Conservation (phyloP, 2,329 filamentous ascomycete species). For the Sclerotinia subarctica region DNA sequence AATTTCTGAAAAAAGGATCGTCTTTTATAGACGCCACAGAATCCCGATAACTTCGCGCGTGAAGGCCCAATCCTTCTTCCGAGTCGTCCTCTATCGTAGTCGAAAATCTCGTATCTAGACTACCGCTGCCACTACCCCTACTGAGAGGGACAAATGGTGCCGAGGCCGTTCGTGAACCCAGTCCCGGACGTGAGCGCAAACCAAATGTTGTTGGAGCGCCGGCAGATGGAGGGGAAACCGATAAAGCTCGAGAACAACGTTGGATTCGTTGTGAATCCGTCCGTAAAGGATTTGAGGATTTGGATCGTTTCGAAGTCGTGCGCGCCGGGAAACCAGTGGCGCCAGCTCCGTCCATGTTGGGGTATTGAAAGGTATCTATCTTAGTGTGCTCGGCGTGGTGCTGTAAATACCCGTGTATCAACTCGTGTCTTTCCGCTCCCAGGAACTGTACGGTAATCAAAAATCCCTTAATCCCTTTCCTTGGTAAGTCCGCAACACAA, state of each 20-base stretch:
- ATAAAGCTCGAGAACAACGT: constrained; percentile 14
- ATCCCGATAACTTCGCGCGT: constrained; percentile 41
- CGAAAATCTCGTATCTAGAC: constrained; percentile 4
- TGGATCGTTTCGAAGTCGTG: constrained; percentile 17
- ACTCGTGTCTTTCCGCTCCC: background rate
- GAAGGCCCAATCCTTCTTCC: constrained; percentile 14
- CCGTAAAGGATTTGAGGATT: constrained; percentile 18
- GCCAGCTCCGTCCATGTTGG: constrained; percentile 24
- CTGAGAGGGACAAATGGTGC: constrained; percentile 18
- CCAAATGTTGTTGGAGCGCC: constrained; percentile 2
- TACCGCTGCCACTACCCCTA: background rate
- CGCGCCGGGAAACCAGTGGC: constrained; percentile 20
- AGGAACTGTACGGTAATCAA: background rate
- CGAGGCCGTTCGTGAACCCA: constrained; percentile 19
- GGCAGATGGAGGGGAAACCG: constrained; percentile 20
- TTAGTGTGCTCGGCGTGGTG: constrained; percentile 6
- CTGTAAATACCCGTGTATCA: background rate
- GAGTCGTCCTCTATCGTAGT: constrained; percentile 25
- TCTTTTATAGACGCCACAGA: constrained; percentile 54
- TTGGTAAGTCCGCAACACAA: constrained; percentile 7
- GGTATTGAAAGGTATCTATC: background rate
- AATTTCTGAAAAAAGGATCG: constrained; percentile 53
- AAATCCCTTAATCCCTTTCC: constrained; percentile 4
- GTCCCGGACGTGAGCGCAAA: constrained; percentile 15
- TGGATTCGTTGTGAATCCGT: constrained; percentile 17